Percentiles rank a stretch among this genome's conserved stretches.
These are phyloP conservation scores for Ceratopteris richardii DNA, from an alignment of 75 land plant genomes.

Conservation along the genomic window DNA sequence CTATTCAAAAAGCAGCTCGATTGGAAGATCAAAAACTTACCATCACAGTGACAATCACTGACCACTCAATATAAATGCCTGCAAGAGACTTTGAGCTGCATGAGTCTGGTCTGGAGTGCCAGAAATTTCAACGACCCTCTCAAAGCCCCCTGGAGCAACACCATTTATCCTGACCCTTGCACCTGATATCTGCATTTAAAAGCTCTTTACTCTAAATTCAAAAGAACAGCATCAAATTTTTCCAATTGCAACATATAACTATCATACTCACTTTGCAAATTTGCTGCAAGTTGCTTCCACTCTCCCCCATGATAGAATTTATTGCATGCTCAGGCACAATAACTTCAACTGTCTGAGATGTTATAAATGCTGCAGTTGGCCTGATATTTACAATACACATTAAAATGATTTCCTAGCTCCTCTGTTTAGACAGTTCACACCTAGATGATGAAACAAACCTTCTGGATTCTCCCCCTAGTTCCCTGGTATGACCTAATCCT, in stretches of 20 bases:
- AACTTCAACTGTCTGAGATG: conserved; percentile 60
- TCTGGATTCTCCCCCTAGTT: background rate
- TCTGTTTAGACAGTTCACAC: too few relatives aligned
- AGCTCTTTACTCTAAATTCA: background rate
- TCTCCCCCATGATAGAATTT: conserved; percentile 56
- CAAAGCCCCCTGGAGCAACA: conserved; percentile 50
- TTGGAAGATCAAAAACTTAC: too few relatives aligned
- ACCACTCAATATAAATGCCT: conserved; percentile 73
- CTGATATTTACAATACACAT: background rate
- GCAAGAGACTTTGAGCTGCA: conserved; percentile 86
- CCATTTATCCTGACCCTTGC: conserved; percentile 76
- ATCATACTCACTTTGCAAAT: conserved; percentile 46
- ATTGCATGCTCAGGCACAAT: conserved; percentile 54
- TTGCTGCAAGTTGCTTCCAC: conserved; percentile 45
- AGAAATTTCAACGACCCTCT: conserved; percentile 72
- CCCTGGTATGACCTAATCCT: too few relatives aligned
- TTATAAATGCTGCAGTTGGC: conserved; percentile 26
- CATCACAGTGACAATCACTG: background rate
- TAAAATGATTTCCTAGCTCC: too few relatives aligned
- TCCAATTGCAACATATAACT: too few relatives aligned
- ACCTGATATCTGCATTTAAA: conserved; percentile 57
- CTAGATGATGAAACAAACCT: background rate
- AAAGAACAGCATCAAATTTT: background rate
- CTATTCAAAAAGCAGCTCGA: too few relatives aligned
- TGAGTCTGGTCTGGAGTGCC: conserved; percentile 79